These are phyloP conservation scores for Leptomonas seymouri DNA, from an alignment of 208 protist genomes.

Conservation along the genomic window DNA sequence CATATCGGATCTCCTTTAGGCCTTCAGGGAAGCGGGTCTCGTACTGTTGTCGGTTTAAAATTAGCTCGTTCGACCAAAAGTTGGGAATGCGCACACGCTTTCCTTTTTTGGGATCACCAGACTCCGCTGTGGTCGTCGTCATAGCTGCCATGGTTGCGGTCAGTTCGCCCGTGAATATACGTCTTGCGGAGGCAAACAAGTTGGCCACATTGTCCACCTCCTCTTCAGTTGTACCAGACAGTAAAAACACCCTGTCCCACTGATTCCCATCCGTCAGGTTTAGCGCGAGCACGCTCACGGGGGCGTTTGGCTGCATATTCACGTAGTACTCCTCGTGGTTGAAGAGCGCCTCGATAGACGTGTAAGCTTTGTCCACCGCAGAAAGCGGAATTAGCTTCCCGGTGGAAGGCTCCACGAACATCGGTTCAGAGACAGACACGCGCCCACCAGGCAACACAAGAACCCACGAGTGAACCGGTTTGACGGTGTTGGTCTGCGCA, in stretches of 20 bases:
- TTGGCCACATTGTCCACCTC: constrained; percentile 17
- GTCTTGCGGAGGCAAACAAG: constrained; percentile 23
- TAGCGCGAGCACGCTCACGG: constrained; percentile 64
- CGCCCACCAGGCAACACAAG: constrained; percentile 78
- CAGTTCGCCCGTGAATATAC: constrained; percentile 23
- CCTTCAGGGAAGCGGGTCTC: constrained; percentile 81
- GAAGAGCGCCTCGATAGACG: constrained; percentile 88
- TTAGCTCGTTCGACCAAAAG: constrained; percentile 78
- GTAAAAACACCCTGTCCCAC: constrained; percentile 83
- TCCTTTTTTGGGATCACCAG: constrained; percentile 27
- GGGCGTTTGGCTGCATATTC: constrained; percentile 66
- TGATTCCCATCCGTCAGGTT: constrained; percentile 63
- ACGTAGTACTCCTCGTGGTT: constrained; percentile 91
- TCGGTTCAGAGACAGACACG: constrained; percentile 47
- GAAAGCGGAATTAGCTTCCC: constrained; percentile 57
- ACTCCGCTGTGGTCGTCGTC: constrained; percentile 6
- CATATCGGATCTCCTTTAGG: constrained; percentile 72
- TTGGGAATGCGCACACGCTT: constrained; percentile 38
- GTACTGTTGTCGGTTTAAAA: constrained; percentile 73
- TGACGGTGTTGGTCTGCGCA: constrained; percentile 8
- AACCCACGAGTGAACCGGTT: constrained; percentile 86
- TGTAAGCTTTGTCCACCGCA: constrained; percentile 63
- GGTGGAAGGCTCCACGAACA: constrained; percentile 90
- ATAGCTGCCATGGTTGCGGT: constrained; percentile 12
- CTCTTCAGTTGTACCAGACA: constrained; percentile 28